phyloP scores from a whole-genome alignment of 2,329 filamentous ascomycete genomes.

The Cercospora canescens region DNA sequence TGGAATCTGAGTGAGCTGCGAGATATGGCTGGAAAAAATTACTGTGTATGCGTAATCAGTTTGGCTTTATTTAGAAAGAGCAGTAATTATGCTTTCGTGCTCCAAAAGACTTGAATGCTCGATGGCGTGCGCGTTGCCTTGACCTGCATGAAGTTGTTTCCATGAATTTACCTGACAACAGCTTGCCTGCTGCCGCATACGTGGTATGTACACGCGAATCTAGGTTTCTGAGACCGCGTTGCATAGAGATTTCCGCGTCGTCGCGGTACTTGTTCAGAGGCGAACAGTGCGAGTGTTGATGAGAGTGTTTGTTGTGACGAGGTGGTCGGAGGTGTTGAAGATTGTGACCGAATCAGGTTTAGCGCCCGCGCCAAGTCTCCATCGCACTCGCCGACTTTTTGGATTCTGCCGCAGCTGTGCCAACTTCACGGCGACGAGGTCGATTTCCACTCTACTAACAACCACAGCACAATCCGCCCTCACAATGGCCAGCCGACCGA shows the following conservation, averaged over 20 bases:
- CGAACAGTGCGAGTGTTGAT: not conserved
- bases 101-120: not conserved
- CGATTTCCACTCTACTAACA: constrained; percentile 14
- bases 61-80: not conserved
- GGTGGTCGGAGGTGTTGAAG: not conserved
- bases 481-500: constrained; percentile 91
- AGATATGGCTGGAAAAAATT: not conserved
- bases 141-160: not conserved
- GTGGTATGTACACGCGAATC: not conserved
- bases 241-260: not conserved
- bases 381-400: constrained; percentile 5
- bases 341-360: not conserved
- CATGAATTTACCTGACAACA: not conserved
- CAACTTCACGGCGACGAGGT: constrained; percentile 5
- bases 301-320: not conserved
- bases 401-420: constrained; percentile 2
- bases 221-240: not conserved
- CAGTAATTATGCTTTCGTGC: not conserved
- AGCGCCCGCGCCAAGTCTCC: constrained; percentile 4
- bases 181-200: not conserved
- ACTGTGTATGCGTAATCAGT: not conserved
- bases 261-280: not conserved
- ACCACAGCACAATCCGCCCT: constrained; percentile 14
- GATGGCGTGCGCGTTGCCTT: not conserved
- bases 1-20: not conserved